Conservation (phyloP, 805 yeast species). For the Kodamaea nitidulidarum region DNA sequence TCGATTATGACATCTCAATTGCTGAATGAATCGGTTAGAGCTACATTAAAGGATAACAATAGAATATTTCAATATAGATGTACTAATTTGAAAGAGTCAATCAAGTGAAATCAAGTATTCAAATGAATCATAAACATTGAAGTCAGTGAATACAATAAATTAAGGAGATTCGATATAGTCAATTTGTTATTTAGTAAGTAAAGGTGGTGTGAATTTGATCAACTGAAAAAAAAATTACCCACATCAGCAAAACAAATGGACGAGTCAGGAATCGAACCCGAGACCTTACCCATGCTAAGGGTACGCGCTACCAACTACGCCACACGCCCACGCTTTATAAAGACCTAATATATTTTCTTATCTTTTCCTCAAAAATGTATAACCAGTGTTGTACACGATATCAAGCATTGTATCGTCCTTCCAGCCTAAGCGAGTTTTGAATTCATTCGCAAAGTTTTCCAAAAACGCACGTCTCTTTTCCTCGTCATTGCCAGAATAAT, state of each 20-base stretch:
- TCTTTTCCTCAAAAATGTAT: slow-evolving; percentile 42
- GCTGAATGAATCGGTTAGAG: slow-evolving; percentile 11
- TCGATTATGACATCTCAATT: slow-evolving; percentile 33
- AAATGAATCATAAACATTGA: too few relatives aligned
- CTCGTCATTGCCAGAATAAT: slow-evolving; percentile 3
- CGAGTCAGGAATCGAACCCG: slow-evolving; percentile 77
- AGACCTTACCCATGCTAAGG: slow-evolving; percentile 79
- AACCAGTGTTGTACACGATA: slow-evolving; percentile 49
- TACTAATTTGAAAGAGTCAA: too few relatives aligned
- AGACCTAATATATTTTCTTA: not conserved
- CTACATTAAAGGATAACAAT: too few relatives aligned
- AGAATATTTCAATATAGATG: too few relatives aligned
- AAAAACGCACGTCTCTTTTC: slow-evolving; percentile 25
- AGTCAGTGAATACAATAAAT: too few relatives aligned
- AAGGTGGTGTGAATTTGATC: too few relatives aligned
- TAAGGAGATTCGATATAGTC: too few relatives aligned
- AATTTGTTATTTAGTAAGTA: too few relatives aligned
- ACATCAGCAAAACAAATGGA: slow-evolving; percentile 37
- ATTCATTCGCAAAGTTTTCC: slow-evolving; percentile 28
- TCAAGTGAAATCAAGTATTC: too few relatives aligned
- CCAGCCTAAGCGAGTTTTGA: slow-evolving; percentile 44
- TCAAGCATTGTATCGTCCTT: slow-evolving; percentile 36
- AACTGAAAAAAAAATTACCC: not conserved
- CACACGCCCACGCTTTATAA: slow-evolving; percentile 47
- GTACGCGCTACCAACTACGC: slow-evolving; percentile 84